Evolutionary conservation across 108 stramenopile genomes (phyloP), one percentile per base, ranked within the genome.

Genomic region (Skeletonema grethae): DNA sequence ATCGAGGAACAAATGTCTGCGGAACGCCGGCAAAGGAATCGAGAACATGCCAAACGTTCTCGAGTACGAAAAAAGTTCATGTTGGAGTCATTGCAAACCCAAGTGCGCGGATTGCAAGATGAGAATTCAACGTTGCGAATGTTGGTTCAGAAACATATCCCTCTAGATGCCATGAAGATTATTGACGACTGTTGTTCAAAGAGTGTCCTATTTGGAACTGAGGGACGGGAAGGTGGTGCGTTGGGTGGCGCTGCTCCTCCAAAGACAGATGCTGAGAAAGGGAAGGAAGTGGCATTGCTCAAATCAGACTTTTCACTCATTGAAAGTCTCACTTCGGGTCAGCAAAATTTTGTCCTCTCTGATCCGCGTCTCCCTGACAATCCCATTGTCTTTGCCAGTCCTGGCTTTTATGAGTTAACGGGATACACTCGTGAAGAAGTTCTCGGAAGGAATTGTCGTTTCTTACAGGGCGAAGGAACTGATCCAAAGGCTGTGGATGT

Each of bases 291-390:
- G 25, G 62, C 75, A 41, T 68, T 96, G 22, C 82, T 86, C 10
- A 83, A 90, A 70, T 86, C 90, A 24, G 95, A 96, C 68, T 94
- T 90, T 72, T 84, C 83, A 55, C 79, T 96, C 29, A 94, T 96
- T 63, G 75, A 87, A 56, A 91, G 89, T 57, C 76, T 96, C 8
- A 88, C 82, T 8, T 79, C 87, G 20, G 93, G 92, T 43, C 95
- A 94, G 71, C 90, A 91, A 69, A 91, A 91, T 80, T 96, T 96
- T 76, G 88, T 91, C 18, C 69, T 96, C 43, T 96, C 97, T 5
- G 98, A 99, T 80, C 97, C 98, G n/a, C 87, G 93, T 28, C 86
- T 98, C 29, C 97, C 98, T 9, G 98, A 99, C 72, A 99, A 98
- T 76, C 98, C 97, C 6, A 95, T 97, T 61, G 97, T 96, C 15